Evolutionary conservation across 495 filamentous ascomycete species (phyloP).

Genomic region (Talaromyces thailandensis): DNA sequence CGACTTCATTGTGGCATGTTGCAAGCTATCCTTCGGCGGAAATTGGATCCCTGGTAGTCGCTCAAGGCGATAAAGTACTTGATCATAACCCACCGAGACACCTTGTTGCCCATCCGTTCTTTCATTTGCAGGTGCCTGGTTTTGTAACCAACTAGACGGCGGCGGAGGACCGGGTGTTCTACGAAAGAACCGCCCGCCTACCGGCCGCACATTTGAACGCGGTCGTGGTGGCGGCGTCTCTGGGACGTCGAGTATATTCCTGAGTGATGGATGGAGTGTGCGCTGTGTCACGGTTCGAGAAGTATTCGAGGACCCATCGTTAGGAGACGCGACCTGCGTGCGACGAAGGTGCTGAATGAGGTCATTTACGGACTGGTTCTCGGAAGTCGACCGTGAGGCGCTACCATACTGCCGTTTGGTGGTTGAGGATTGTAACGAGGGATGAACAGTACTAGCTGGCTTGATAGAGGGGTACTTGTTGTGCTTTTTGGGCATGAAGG

Average conservation of each 20-base stretch:
- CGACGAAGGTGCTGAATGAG: conserved; percentile 40
- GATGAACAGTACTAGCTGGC: conserved; percentile 28
- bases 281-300: conserved; percentile 16
- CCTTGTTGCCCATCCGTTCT: neutral
- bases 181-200: conserved; percentile 33
- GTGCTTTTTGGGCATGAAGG: conserved; percentile 41
- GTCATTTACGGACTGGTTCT: conserved; percentile 34
- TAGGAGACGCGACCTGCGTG: conserved; percentile 24
- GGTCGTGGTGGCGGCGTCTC: conserved; percentile 61
- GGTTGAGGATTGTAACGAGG: conserved; percentile 21
- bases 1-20: conserved; percentile 46
- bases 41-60: conserved; percentile 35
- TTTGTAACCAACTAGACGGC: conserved; percentile 58
- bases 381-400: conserved; percentile 9
- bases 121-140: neutral
- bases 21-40: conserved; percentile 40
- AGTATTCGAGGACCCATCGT: conserved; percentile 10
- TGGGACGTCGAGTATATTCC: conserved; percentile 58
- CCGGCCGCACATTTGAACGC: conserved; percentile 38
- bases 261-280: conserved; percentile 45
- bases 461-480: conserved; percentile 23
- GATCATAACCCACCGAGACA: conserved; percentile 4
- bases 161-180: conserved; percentile 58
- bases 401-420: conserved; percentile 21
- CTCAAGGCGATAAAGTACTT: conserved; percentile 23